Percentiles rank a stretch among this genome's conserved stretches.
phyloP scores from a whole-genome alignment of 371 early-diverging fungal species.

The Mucor sp. region DNA sequence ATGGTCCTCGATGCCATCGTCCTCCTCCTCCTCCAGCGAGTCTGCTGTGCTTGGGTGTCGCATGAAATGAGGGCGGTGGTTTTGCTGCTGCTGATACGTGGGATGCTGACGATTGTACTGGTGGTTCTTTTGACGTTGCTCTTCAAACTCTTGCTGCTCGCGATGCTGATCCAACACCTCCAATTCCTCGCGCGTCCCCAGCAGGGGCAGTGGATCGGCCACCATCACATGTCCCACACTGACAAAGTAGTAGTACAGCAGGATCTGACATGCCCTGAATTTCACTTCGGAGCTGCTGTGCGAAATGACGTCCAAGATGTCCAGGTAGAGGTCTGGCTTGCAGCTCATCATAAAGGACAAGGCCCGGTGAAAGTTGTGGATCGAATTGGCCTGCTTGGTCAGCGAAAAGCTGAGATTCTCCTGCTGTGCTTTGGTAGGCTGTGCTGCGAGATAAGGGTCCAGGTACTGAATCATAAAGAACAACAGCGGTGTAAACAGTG shows the following conservation, averaged over 20 bases:
- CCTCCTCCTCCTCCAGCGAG: slow-evolving; percentile 10
- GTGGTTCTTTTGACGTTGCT: slow-evolving; percentile 20
- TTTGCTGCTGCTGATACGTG: not conserved
- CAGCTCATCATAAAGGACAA: slow-evolving; percentile 48
- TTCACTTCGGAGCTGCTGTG: slow-evolving; percentile 42
- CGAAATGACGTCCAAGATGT: slow-evolving; percentile 56
- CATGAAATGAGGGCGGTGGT: not conserved
- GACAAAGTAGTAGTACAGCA: slow-evolving; percentile 44
- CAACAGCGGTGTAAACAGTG: slow-evolving; percentile 46
- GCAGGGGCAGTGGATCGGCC: slow-evolving; percentile 45
- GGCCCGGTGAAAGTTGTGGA: slow-evolving; percentile 54
- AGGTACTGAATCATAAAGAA: slow-evolving; percentile 51
- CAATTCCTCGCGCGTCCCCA: slow-evolving; percentile 34
- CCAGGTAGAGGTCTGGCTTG: slow-evolving; percentile 58
- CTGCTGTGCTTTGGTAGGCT: slow-evolving; percentile 15
- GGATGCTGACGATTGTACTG: not conserved
- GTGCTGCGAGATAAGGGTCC: slow-evolving; percentile 39
- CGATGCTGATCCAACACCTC: slow-evolving; percentile 25
- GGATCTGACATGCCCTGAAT: slow-evolving; percentile 43
- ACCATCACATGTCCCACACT: slow-evolving; percentile 58
- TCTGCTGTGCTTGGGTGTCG: not conserved
- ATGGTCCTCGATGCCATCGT: slow-evolving; percentile 15
- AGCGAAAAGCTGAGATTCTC: slow-evolving; percentile 24
- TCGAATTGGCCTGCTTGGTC: slow-evolving; percentile 30
- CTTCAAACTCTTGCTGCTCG: slow-evolving; percentile 36